Evolutionary conservation across 225 moss, liverwort and hornwort species (phyloP).

Genomic region (Marchantia polymorpha): DNA sequence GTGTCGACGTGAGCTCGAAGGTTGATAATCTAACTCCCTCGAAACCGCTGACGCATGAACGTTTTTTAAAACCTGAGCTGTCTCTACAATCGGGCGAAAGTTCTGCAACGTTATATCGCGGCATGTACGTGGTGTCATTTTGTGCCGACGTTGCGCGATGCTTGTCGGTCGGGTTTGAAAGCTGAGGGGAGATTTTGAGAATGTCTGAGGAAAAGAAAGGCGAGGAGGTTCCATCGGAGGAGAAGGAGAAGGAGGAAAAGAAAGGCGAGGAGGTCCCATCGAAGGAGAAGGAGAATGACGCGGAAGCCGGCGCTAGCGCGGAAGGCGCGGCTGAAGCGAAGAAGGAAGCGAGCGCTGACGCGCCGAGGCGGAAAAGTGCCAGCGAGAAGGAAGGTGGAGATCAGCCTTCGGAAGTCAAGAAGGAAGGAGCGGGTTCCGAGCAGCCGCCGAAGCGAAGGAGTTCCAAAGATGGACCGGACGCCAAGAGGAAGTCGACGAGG

Average conservation of each 20-base stretch:
- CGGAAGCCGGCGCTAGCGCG: too few species aligned
- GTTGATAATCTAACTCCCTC: too few species aligned
- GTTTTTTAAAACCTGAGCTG: too few species aligned
- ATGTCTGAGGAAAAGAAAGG: not conserved
- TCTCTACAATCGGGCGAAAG: too few species aligned
- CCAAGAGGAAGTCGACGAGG: slow-evolving; percentile 20
- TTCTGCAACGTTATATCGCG: too few species aligned
- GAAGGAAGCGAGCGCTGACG: not conserved
- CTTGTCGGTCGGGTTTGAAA: too few species aligned
- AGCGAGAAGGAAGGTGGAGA: too few species aligned
- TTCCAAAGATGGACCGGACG: slow-evolving; percentile 7
- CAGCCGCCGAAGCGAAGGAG: not conserved
- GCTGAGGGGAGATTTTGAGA: not conserved
- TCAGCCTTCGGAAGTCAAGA: too few species aligned
- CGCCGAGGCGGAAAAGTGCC: not conserved
- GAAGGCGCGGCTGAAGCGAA: not conserved
- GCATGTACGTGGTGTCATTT: too few species aligned
- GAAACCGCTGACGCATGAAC: too few species aligned
- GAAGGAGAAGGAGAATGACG: not conserved
- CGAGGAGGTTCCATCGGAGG: not conserved
- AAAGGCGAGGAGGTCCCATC: not conserved
- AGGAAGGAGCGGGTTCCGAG: not conserved
- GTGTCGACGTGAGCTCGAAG: too few species aligned
- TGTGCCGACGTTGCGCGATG: too few species aligned
- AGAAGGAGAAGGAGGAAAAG: not conserved